Evolutionary conservation across 371 early-diverging fungal species (phyloP), one percentile per base, ranked within the genome.

Genomic region (Mortierella sp.): DNA sequence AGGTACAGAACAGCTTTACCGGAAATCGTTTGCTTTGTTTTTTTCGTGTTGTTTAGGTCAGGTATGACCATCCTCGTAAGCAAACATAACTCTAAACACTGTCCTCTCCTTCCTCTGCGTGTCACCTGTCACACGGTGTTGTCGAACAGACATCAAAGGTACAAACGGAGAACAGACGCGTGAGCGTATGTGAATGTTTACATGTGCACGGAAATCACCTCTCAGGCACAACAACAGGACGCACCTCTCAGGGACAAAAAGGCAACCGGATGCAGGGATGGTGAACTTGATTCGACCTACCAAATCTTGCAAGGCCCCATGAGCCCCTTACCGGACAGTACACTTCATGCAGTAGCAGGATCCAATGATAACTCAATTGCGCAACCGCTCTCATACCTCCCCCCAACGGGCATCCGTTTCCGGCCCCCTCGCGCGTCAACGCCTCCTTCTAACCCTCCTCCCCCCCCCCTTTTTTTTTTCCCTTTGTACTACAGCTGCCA

Each of bases 401-500:
- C 28, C 21, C 50, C 24, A 48, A 43, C 45, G 45, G 45, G 45
- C 16, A 42, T 54, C 43, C 55, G 26, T 53, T 19, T 38, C 39
- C 7, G 54, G 3, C 18, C 46, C 14, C 47, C 45, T 39, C 10
- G 8, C 39, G 39, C 14, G 39, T 10, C 39, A 39, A 7, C 39
- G 54, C 9, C 55, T 26, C 55, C 14, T 54, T n/a, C 16, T 47
- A 28, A 60, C 54, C 18, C 41, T 24, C 18, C 6, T 23, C n/a
- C 13, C 26, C 43, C 30, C 23, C 21, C 23, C 19, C 31, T 34
- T 23, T 9, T 24, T 3, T 45, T 30, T 42, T 1, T 31, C 28
- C 34, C 21, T 23, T 28, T 34, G 34, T 10, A 27, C 26, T 2
- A 13, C 84, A 89, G 95, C 95, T 21, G 96, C 95, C 24, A 96